Base-by-base conservation (phyloP, 1,139 yeast species). In the Pneumocystis murina region DNA sequence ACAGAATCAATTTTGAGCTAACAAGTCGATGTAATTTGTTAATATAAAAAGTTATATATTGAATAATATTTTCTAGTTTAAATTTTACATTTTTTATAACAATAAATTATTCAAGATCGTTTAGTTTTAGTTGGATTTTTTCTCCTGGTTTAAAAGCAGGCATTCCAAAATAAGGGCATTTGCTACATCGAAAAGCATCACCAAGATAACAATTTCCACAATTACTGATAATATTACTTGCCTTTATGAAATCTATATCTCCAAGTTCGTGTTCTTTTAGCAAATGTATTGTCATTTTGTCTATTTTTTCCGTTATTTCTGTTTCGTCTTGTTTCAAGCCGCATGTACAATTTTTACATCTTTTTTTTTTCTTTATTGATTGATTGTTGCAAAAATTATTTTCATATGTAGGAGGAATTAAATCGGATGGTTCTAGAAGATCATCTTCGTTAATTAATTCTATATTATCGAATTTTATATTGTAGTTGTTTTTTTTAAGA, bases 301-400 rank as follows among this genome's bases (percentile, higher is more conserved):
- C 76, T 4, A 48, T 48, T 48, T 48, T 24, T 48, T 48, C 33
- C 2, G 55, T 24, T 24, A 48, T 12, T 48, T 48, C 55, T 64
- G 76, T 78, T 68, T 79, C 80, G 58, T 81, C 75, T 73, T 92
- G 98, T 70, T 86, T 89, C 68, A 92, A 80, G 7, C 98, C 98
- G 78, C 99, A 94, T 0, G 97, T 86, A 75, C 98, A 94, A 75
- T 92, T 97, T 75, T 90, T 92, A 78, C 99, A 94, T 0, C 98
- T 78, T 72, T 73, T 77, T 70, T 80, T 77, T 69, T 82, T 84
- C 70, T 71, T 67, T 20, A 92, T 91, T 10, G 75, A 12, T 20
- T 33, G 17, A 8, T 3, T 12, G 8, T 7, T 33, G 7, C 55
- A 48, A 2, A 20, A 12, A 48, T 48, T 48, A 24, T 28, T 12